Percentiles rank a stretch among this genome's conserved stretches.
Conservation (phyloP, 139 green algal species). For the Picochlorum sp. region DNA sequence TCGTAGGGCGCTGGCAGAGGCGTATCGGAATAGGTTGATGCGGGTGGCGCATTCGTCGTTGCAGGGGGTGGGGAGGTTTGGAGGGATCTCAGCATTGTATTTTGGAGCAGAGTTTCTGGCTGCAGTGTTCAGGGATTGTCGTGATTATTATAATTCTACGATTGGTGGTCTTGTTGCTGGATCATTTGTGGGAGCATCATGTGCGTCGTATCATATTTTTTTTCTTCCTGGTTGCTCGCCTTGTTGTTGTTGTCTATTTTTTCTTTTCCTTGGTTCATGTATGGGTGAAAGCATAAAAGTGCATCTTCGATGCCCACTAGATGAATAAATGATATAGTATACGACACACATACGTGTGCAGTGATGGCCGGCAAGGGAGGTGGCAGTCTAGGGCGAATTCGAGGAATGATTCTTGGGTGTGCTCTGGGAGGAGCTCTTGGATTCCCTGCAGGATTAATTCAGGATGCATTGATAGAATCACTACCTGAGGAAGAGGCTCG, state of each 20-base stretch:
- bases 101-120: slow-evolving; percentile 28
- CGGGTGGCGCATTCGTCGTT: slow-evolving; percentile 15
- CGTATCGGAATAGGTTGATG: slow-evolving; percentile 21
- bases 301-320: too few species aligned
- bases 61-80: slow-evolving; percentile 24
- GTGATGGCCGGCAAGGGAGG: slow-evolving; percentile 4
- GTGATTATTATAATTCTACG: slow-evolving; percentile 21
- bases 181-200: slow-evolving; percentile 13
- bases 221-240: too few species aligned
- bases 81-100: slow-evolving; percentile 28
- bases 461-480: slow-evolving; percentile 8
- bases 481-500: slow-evolving; percentile 6
- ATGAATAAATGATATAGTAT: too few species aligned
- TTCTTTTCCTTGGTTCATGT: too few species aligned
- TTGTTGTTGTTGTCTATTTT: too few species aligned
- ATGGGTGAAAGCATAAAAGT: too few species aligned
- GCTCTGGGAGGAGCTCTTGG: slow-evolving; percentile 27
- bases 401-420: slow-evolving; percentile 22
- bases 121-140: slow-evolving; percentile 21
- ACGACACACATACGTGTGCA: not conserved
- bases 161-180: slow-evolving; percentile 18
- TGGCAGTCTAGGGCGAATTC: slow-evolving; percentile 11
- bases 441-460: slow-evolving; percentile 22
- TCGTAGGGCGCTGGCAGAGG: slow-evolving; percentile 20
- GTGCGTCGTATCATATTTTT: not conserved